Percentiles rank a stretch among this genome's conserved stretches.
Evolutionary conservation across 2,329 filamentous ascomycete genomes (phyloP).

Genomic region (Biscogniauxia marginata): DNA sequence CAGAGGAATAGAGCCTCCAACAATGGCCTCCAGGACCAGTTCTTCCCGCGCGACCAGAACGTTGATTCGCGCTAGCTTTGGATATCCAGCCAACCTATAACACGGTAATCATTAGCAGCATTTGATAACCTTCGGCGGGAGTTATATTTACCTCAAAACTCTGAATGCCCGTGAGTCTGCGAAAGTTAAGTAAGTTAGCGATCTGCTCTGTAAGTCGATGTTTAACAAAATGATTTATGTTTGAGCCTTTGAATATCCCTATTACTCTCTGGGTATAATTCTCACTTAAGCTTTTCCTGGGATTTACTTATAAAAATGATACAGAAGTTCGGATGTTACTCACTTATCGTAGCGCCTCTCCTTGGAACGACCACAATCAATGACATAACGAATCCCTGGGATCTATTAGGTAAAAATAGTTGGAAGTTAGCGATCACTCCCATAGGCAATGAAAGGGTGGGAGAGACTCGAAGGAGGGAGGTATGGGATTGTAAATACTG

Average conservation of each 20-base stretch:
- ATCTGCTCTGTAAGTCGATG: too few species aligned
- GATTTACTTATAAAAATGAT: constrained; percentile 79
- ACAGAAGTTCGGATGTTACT: background rate
- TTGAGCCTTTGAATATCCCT: too few species aligned
- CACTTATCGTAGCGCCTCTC: constrained; percentile 54
- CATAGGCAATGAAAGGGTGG: background rate
- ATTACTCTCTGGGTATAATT: too few species aligned
- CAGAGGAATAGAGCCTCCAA: constrained; percentile 91
- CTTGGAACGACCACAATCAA: constrained; percentile 77
- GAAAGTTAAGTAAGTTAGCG: background rate
- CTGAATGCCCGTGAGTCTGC: constrained; percentile 73
- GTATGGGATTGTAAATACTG: constrained; percentile 1
- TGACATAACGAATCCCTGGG: constrained; percentile 89
- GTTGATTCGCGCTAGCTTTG: constrained; percentile 91
- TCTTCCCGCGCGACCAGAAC: constrained; percentile 89
- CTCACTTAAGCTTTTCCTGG: too few species aligned
- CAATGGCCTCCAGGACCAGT: constrained; percentile 88
- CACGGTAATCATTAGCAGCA: background rate
- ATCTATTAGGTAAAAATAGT: background rate
- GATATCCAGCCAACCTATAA: constrained; percentile 86
- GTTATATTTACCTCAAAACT: constrained; percentile 60
- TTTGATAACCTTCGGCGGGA: background rate
- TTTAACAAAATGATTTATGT: too few species aligned
- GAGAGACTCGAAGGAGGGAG: constrained; percentile 38
- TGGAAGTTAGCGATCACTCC: background rate